Conservation (phyloP, 768 basidiomycete genomes). For the Lactarius tabidus region DNA sequence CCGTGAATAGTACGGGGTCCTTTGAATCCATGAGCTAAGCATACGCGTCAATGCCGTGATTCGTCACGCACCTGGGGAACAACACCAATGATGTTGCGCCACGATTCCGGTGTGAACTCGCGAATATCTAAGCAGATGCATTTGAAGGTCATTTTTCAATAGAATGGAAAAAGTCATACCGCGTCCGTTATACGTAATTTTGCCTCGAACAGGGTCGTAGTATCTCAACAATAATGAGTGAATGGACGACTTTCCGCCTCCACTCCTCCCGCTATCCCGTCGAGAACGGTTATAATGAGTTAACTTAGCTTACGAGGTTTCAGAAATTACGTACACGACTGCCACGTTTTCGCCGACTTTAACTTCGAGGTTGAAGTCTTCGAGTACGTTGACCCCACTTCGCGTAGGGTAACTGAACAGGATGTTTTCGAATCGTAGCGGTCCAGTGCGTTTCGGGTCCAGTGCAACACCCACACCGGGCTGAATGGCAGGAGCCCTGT, state of each 20-base stretch:
- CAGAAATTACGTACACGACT: conserved; percentile 68
- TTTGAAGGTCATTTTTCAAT: background rate
- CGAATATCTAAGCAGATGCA: conserved; percentile 61
- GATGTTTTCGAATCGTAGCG: conserved; percentile 78
- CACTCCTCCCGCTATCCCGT: conserved; percentile 72
- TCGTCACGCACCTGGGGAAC: conserved; percentile 65
- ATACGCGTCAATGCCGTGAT: background rate
- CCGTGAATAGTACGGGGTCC: conserved; percentile 87
- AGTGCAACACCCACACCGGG: conserved; percentile 58
- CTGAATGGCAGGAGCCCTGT: conserved; percentile 70
- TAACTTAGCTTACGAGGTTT: conserved; percentile 1
- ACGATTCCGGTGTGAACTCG: conserved; percentile 78
- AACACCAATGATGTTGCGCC: conserved; percentile 87
- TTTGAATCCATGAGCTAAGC: conserved; percentile 19
- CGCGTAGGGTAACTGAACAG: conserved; percentile 89
- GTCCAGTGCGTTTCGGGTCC: conserved; percentile 53
- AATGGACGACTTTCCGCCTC: conserved; percentile 90
- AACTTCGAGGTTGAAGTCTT: conserved; percentile 78
- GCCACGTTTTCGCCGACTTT: conserved; percentile 84
- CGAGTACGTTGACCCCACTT: conserved; percentile 72
- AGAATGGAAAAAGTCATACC: conserved; percentile 41
- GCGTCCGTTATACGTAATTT: conserved; percentile 80
- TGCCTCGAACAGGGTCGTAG: conserved; percentile 84
- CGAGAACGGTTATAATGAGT: background rate
- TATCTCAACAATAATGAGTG: conserved; percentile 84